These are phyloP conservation scores for Terfezia boudieri DNA, from an alignment of 495 filamentous ascomycete species.

Conservation along the genomic window DNA sequence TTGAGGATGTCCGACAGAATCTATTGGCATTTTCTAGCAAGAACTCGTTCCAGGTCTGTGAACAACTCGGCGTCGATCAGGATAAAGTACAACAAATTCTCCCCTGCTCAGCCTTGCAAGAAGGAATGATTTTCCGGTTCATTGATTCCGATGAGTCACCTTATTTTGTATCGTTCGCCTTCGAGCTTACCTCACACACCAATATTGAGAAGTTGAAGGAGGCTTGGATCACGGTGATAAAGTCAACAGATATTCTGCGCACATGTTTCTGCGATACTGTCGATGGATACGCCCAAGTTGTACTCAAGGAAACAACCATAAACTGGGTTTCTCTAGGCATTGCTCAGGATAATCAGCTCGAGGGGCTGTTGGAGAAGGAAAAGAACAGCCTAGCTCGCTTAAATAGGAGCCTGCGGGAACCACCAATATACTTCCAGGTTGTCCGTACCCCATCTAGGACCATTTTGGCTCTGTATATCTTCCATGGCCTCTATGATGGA, in stretches of 20 bases:
- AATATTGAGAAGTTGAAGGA: conserved; percentile 23
- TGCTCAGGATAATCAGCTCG: conserved; percentile 15
- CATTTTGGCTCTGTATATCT: conserved; percentile 39
- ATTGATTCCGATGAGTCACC: conserved; percentile 27
- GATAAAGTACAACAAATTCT: conserved; percentile 42
- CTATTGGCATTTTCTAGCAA: conserved; percentile 36
- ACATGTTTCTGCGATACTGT: conserved; percentile 40
- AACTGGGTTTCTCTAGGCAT: conserved; percentile 26
- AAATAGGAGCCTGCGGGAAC: conserved; percentile 18
- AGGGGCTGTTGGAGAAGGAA: conserved; percentile 13
- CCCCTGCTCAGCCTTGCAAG: conserved; percentile 58
- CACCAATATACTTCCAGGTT: conserved; percentile 21
- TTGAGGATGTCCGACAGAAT: conserved; percentile 26
- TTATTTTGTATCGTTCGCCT: conserved; percentile 51
- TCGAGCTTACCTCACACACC: conserved; percentile 26
- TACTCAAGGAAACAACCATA: conserved; percentile 25
- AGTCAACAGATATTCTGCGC: conserved; percentile 35
- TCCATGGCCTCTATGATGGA: conserved; percentile 79
- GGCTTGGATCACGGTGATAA: conserved; percentile 30
- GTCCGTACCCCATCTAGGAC: conserved; percentile 15
- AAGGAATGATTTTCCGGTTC: conserved; percentile 57
- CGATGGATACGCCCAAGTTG: conserved; percentile 52
- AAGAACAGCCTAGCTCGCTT: conserved; percentile 23
- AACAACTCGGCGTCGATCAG: conserved; percentile 23
- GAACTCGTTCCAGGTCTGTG: conserved; percentile 26